Percentiles rank a stretch among this genome's conserved stretches.
These are phyloP conservation scores for Alternaria postmessia DNA, from an alignment of 2,329 filamentous ascomycete genomes.

Conservation along the genomic window DNA sequence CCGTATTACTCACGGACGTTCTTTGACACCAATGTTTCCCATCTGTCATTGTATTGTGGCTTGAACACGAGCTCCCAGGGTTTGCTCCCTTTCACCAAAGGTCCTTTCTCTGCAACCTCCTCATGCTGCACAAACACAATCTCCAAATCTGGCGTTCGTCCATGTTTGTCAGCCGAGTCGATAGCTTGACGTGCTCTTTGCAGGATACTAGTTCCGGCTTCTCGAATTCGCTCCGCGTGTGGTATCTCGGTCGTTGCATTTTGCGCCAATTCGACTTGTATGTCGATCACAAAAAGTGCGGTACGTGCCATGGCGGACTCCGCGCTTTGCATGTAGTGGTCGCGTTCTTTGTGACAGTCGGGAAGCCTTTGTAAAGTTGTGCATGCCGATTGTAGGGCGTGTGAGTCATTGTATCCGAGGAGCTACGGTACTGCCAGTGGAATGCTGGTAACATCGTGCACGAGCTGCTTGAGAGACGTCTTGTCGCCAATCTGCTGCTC, in stretches of 20 bases:
- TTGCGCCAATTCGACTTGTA: background rate
- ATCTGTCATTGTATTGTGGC: background rate
- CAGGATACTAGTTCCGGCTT: background rate
- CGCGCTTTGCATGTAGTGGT: background rate
- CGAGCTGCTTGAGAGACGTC: no score
- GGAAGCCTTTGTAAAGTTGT: background rate
- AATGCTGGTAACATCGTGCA: no score
- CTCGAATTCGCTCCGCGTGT: background rate
- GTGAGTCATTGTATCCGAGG: background rate
- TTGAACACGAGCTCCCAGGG: background rate
- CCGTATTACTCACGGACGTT: background rate
- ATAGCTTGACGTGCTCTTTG: background rate
- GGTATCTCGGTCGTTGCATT: background rate
- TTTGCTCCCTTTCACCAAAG: background rate
- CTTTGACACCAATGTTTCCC: background rate
- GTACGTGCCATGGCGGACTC: background rate
- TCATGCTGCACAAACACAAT: background rate
- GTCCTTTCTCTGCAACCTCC: background rate
- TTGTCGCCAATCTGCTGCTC: no score
- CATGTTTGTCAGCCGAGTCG: background rate
- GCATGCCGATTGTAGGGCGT: background rate
- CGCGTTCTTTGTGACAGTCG: background rate
- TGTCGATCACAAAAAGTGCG: background rate
- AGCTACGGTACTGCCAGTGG: background rate
- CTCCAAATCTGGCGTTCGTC: background rate